Conservation (phyloP, 768 basidiomycete genomes). For the Lactifluus subvellereus region DNA sequence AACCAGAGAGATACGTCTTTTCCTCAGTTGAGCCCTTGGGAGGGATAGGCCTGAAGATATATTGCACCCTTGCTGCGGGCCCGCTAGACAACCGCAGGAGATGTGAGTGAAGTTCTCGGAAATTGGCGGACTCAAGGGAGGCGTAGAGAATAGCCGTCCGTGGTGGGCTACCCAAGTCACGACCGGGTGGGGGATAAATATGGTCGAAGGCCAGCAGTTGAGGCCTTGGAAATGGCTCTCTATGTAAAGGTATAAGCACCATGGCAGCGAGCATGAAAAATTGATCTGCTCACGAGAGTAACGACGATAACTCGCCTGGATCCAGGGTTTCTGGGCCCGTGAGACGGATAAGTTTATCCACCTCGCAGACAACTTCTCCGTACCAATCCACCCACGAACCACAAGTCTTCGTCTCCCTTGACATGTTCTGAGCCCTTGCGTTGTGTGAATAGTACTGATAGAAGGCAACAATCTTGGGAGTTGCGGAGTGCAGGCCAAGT, state of each 20-base stretch:
- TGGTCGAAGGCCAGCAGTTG: constrained; percentile 74
- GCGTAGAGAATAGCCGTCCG: constrained; percentile 78
- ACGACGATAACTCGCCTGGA: constrained; percentile 28
- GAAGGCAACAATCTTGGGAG: constrained; percentile 79
- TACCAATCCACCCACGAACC: constrained; percentile 86
- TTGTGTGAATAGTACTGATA: constrained; percentile 60
- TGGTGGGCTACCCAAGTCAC: constrained; percentile 41
- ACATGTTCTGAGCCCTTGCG: constrained; percentile 28
- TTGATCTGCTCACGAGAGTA: constrained; percentile 29
- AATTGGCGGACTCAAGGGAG: constrained; percentile 56
- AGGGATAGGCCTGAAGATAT: constrained; percentile 69
- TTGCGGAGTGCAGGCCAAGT: constrained; percentile 70
- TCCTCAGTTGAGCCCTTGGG: constrained; percentile 29
- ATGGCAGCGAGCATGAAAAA: neutral
- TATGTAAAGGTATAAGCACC: constrained; percentile 5
- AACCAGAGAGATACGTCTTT: constrained; percentile 65
- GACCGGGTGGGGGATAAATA: constrained; percentile 47
- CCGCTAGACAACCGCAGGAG: constrained; percentile 47
- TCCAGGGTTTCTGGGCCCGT: constrained; percentile 48
- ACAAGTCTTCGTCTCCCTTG: constrained; percentile 35
- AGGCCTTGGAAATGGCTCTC: constrained; percentile 37
- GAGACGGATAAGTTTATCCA: constrained; percentile 50
- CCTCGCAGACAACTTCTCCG: constrained; percentile 64
- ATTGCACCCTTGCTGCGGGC: constrained; percentile 50
- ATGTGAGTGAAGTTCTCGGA: constrained; percentile 63